Conservation (phyloP, 192 early-diverging fungal genomes). For the Podila clonocystis region DNA sequence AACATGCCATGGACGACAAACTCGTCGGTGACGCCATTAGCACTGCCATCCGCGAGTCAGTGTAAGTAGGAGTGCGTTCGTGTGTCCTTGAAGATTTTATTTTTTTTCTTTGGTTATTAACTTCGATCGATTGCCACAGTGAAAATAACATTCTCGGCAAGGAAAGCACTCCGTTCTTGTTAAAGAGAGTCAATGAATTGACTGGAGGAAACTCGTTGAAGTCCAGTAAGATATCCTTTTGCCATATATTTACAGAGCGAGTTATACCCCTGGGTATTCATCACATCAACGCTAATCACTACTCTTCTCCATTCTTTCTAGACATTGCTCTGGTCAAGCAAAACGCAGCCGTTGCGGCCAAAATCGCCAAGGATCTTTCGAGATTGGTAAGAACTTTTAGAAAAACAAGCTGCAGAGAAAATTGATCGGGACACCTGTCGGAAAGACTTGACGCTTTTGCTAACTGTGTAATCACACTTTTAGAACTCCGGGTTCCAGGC, state of each 20-base stretch:
- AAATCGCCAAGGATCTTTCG: constrained; percentile 73
- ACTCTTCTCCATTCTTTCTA: constrained; percentile 13
- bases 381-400: constrained; percentile 9
- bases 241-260: neutral
- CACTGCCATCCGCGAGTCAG: constrained; percentile 75
- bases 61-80: constrained; percentile 36
- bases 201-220: constrained; percentile 84
- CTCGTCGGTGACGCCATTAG: constrained; percentile 78
- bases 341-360: constrained; percentile 85
- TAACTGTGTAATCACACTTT: neutral
- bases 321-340: constrained; percentile 93
- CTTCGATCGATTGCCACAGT: constrained; percentile 25
- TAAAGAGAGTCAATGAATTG: constrained; percentile 85
- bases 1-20: constrained; percentile 66
- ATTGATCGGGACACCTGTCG: neutral
- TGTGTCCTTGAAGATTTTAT: neutral
- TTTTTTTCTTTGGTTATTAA: too few relatives aligned
- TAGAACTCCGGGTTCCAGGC: neutral
- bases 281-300: neutral
- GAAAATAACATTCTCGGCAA: constrained; percentile 78
- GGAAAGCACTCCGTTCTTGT: constrained; percentile 92
- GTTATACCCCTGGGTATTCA: neutral
- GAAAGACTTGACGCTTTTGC: neutral
- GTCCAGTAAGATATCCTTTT: constrained; percentile 67
- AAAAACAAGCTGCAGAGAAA: neutral